Evolutionary conservation across 805 yeast species (phyloP), one percentile per base, ranked within the genome.

Genomic region (Metahyphopichia silvanorum): DNA sequence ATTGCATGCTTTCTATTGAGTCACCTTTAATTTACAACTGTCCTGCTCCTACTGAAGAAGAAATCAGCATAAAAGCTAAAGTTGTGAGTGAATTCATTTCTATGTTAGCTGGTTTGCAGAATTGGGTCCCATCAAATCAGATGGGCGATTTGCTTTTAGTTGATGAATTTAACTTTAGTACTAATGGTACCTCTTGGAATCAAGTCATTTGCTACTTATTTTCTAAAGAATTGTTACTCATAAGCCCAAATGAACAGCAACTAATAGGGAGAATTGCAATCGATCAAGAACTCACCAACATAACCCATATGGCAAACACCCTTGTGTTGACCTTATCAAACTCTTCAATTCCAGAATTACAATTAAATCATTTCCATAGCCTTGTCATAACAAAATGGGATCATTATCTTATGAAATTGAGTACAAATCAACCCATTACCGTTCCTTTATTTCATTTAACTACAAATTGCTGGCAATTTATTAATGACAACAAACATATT

Each of bases 391-490:
- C 56, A 5, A 72, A 71, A 48, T 74, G 78, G 73, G 57, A 60
- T 21, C 60, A 54, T 34, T 58, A 52, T 34, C 27, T 46, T 53
- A 16, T 38, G 34, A 10, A 54, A 33, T n/a, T 47, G 20, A 27
- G 46, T 21, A 20, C 39, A 37, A n/a, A 19, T 38, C 7, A 36
- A 29, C 33, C 34, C 10, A 31, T 20, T 6, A 35, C 24, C 22
- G 32, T 60, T 6, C 63, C 73, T 4, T 41, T 75, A 16, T 58
- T 60, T 20, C 77, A 75, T 44, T 51, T 76, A 39, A 70, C 82
- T 1, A 60, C 71, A 1, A 77, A 69, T 40, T 69, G 70, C 1
- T 73, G 82, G 78, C 49, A 48, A 7, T 40, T 70, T 7, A 45
- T 74, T 6, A 51, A 61, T 6, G 53, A 48, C 7, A 49, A 53